Base-by-base conservation (phyloP, 2,329 filamentous ascomycete genomes). In the Lasiodiplodia theobromae region DNA sequence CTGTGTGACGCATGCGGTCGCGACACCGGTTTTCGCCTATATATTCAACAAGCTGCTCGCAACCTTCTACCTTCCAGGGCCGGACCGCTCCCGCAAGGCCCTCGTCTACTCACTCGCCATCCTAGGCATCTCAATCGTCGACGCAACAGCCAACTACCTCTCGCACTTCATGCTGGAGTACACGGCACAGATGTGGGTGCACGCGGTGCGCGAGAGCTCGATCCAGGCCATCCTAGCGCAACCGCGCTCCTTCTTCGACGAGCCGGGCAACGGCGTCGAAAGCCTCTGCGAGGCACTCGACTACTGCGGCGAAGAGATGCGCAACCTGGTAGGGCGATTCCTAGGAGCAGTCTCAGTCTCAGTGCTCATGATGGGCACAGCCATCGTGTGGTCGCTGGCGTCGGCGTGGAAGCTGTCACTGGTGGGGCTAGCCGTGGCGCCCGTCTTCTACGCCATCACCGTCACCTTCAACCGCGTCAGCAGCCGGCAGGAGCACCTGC, bases 231-330 rank as follows among this genome's bases (percentile, higher is more conserved):
- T 97, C 18, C 83, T 98, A 0, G 84, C 86, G 49, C 95, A 97
- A 75, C 91, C 92, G 0, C 89, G 87, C 70, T 80, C 86, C 4
- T 98, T 94, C 90, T 97, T 97, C 73, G 90, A 93, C 71, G 82
- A 85, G 62, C 84, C 90, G 2, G 83, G 84, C 40, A 92, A 96
- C 77, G 87, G 86, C 0, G 82, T 91, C 0, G 83, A 84, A 0
- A 84, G 85, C 2, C 84, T 98, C 52, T 88, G 86, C 0, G 89
- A 92, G 70, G 91, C 87, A 54, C 85, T 98, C 0, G 93, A 97
- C 74, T 87, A 91, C 18, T 92, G 93, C 73, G 92, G 91, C 0
- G 94, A 98, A 76, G 93, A 97, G 76, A 94, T 96, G 87, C 87
- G 92, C 10, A 94, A 92, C 72, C 82, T 98, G 0, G 85, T 97